These are phyloP conservation scores for Euphrasia arctica DNA, from an alignment of 305 asterid genomes.

Conservation along the genomic window DNA sequence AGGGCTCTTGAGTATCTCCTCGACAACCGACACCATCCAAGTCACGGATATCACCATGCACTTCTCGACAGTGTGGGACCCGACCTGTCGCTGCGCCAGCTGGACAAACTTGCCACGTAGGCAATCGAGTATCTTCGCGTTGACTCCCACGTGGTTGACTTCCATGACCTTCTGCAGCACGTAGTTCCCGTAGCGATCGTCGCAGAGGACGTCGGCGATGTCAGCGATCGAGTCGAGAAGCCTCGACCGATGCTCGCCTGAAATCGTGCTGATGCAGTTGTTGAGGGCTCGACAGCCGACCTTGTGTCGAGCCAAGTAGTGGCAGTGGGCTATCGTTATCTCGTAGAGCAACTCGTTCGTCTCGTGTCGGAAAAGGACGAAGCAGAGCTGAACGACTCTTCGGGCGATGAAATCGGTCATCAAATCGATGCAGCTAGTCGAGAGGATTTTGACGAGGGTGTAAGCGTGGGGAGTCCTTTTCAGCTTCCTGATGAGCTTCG, in stretches of 20 bases:
- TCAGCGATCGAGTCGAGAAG: background rate
- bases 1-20: background rate
- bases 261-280: background rate
- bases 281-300: background rate
- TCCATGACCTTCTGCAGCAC: background rate
- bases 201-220: background rate
- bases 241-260: background rate
- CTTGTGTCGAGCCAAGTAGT: background rate
- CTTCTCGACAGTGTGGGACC: background rate
- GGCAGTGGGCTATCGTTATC: background rate
- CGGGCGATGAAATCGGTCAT: slow-evolving; percentile 33
- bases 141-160: background rate
- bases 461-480: slow-evolving; percentile 30
- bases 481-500: slow-evolving; percentile 22
- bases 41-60: background rate
- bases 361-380: slow-evolving; percentile 22
- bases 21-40: background rate
- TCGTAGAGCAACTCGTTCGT: slow-evolving; percentile 26
- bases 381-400: slow-evolving; percentile 34
- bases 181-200: slow-evolving; percentile 4
- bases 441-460: slow-evolving; percentile 25
- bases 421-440: slow-evolving; percentile 20
- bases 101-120: background rate
- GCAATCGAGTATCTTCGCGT: background rate
- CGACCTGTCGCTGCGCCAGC: background rate